Conservation (phyloP, 2,329 filamentous ascomycete species). For the Cladosporium phlei region DNA sequence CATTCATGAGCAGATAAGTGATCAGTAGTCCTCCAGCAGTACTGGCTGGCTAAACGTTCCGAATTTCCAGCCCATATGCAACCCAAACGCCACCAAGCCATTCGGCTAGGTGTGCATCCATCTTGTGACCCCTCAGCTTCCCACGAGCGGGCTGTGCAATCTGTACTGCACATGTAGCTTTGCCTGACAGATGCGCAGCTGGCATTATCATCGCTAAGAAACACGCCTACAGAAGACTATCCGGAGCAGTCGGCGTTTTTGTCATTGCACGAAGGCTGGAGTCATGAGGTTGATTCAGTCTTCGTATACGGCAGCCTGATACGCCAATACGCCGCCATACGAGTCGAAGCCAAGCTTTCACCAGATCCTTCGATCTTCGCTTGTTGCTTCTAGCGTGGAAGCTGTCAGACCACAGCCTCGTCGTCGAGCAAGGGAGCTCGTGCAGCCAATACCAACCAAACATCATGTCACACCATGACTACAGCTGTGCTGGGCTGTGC, state of each 20-base stretch:
- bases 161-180: not conserved
- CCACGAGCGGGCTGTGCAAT: not conserved
- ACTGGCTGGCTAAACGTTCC: not conserved
- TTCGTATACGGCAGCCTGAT: no score
- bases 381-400: not conserved
- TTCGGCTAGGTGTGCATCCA: not conserved
- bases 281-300: no score
- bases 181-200: not conserved
- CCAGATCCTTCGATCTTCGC: slow-evolving; percentile 5
- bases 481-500: no score
- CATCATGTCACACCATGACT: no score
- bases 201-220: no score
- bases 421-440: not conserved
- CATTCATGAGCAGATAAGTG: no score
- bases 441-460: not conserved
- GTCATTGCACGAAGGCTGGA: no score
- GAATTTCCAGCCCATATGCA: not conserved
- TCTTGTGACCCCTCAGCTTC: slow-evolving; percentile 7
- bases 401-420: not conserved
- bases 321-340: no score
- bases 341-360: no score
- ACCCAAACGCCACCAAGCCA: not conserved
- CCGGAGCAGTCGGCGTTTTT: no score
- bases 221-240: no score
- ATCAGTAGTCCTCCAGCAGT: no score